Percentiles rank a stretch among this genome's conserved stretches.
These are phyloP conservation scores for Xylaria sp. DNA, from an alignment of 2,329 filamentous ascomycete species.

Conservation along the genomic window DNA sequence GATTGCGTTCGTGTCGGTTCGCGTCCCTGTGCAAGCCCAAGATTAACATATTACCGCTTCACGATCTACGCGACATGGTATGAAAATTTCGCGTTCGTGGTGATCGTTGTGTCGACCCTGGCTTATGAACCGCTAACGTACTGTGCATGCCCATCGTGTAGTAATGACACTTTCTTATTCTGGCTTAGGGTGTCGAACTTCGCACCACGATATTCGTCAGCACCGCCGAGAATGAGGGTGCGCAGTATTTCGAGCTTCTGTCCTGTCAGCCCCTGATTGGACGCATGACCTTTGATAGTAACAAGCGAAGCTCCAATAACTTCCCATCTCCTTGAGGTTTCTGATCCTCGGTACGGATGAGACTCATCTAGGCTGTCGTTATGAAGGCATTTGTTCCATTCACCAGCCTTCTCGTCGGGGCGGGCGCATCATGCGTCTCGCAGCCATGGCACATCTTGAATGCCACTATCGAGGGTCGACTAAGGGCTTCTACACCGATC, in stretches of 20 bases:
- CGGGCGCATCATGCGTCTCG: constrained; percentile 1
- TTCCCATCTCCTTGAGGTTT: not conserved
- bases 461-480: constrained; percentile 31
- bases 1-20: not conserved
- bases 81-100: not conserved
- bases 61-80: not conserved
- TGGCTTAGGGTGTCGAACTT: constrained; percentile 12
- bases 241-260: not conserved
- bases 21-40: not conserved
- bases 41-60: not conserved
- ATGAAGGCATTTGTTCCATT: constrained; percentile 18
- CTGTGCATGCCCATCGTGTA: not conserved
- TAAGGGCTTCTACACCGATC: constrained; percentile 32
- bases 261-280: not conserved
- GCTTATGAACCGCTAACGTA: constrained; percentile 4
- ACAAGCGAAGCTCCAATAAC: not conserved
- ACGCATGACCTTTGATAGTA: not conserved
- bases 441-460: constrained; percentile 29
- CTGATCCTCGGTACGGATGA: too few relatives aligned
- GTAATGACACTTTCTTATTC: constrained; percentile 21
- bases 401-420: constrained; percentile 8
- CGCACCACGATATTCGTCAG: constrained; percentile 18
- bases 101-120: constrained; percentile 6
- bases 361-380: not conserved
- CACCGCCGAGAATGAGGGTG: not conserved